A percentile compares a stretch with the other conserved stretches of the same genome.
Conservation (phyloP, 345 rosid species). For the Erodium maritimum region DNA sequence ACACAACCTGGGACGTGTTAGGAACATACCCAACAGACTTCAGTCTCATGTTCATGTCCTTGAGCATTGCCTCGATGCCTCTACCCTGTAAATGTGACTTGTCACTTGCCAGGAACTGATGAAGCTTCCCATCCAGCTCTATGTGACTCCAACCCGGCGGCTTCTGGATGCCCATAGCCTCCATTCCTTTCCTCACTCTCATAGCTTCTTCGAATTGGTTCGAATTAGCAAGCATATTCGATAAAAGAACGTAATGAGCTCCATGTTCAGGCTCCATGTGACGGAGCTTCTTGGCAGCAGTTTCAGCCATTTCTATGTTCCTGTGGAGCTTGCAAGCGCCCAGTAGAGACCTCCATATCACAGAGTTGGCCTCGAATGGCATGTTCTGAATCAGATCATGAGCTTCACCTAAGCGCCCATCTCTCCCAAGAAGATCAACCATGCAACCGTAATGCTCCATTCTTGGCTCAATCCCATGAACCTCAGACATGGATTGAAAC, state of each 20-base stretch:
- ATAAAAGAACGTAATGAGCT: slow-evolving; percentile 21
- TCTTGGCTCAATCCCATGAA: slow-evolving; percentile 19
- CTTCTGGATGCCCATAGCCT: slow-evolving; percentile 22
- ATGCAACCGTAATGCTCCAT: slow-evolving; percentile 53
- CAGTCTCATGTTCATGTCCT: slow-evolving; percentile 19
- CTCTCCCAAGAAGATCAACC: slow-evolving; percentile 56
- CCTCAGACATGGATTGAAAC: slow-evolving; percentile 32
- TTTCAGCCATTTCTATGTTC: slow-evolving; percentile 18
- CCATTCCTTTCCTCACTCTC: slow-evolving; percentile 26
- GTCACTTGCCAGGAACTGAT: slow-evolving; percentile 19
- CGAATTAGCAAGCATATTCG: slow-evolving; percentile 22
- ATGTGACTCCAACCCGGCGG: slow-evolving; percentile 25
- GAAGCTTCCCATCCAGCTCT: slow-evolving; percentile 21
- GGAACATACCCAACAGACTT: slow-evolving; percentile 25
- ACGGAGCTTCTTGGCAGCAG: slow-evolving; percentile 16
- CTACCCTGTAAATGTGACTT: slow-evolving; percentile 13
- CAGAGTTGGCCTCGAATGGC: slow-evolving; percentile 42
- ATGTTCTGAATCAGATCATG: slow-evolving; percentile 25
- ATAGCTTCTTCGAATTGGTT: slow-evolving; percentile 25
- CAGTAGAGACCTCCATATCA: slow-evolving; percentile 33
- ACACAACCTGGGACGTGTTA: slow-evolving; percentile 16
- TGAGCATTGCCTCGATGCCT: slow-evolving; percentile 19
- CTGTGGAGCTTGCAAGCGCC: slow-evolving; percentile 30
- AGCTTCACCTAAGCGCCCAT: slow-evolving; percentile 44
- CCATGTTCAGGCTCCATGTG: slow-evolving; percentile 28